These are phyloP conservation scores for Drechslerella stenobrocha DNA, from an alignment of 2,329 filamentous ascomycete species.

Conservation along the genomic window DNA sequence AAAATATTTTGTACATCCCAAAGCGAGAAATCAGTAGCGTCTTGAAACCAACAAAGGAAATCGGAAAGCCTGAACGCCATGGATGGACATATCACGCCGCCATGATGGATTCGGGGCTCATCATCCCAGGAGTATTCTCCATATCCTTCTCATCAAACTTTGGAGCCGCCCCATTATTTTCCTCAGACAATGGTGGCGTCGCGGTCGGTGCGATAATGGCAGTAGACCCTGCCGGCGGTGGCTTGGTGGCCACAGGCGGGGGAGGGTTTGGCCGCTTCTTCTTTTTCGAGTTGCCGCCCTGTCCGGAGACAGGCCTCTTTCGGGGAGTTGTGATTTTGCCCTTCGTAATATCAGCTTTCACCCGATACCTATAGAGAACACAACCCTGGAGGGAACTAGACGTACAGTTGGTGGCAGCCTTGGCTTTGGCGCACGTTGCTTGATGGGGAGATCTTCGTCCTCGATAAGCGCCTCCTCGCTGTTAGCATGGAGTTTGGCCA, in stretches of 20 bases:
- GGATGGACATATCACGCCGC: slow-evolving; percentile 49
- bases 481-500: slow-evolving; percentile 82
- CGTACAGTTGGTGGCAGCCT: slow-evolving; percentile 62
- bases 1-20: slow-evolving; percentile 16
- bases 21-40: slow-evolving; percentile 43
- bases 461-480: slow-evolving; percentile 81
- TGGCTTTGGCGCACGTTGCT: slow-evolving; percentile 73
- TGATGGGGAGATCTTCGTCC: slow-evolving; percentile 90
- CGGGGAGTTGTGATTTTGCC: slow-evolving; percentile 85
- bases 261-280: slow-evolving; percentile 76
- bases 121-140: slow-evolving; percentile 69
- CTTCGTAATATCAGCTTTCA: slow-evolving; percentile 57
- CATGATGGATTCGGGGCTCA: slow-evolving; percentile 77
- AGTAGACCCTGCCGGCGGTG: slow-evolving; percentile 55
- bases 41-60: slow-evolving; percentile 54
- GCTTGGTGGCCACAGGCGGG: slow-evolving; percentile 58
- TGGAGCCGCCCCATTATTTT: slow-evolving; percentile 54
- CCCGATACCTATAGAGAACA: slow-evolving; percentile 61
- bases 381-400: slow-evolving; percentile 56
- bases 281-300: slow-evolving; percentile 81
- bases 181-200: slow-evolving; percentile 50
- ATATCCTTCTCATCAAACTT: slow-evolving; percentile 70
- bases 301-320: slow-evolving; percentile 79
- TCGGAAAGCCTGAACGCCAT: slow-evolving; percentile 13
- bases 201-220: slow-evolving; percentile 51